A percentile compares a stretch with the other conserved stretches of the same genome.
phyloP scores from a whole-genome alignment of 2,329 filamentous ascomycete genomes.

The Ploettnerulaceae sp. region DNA sequence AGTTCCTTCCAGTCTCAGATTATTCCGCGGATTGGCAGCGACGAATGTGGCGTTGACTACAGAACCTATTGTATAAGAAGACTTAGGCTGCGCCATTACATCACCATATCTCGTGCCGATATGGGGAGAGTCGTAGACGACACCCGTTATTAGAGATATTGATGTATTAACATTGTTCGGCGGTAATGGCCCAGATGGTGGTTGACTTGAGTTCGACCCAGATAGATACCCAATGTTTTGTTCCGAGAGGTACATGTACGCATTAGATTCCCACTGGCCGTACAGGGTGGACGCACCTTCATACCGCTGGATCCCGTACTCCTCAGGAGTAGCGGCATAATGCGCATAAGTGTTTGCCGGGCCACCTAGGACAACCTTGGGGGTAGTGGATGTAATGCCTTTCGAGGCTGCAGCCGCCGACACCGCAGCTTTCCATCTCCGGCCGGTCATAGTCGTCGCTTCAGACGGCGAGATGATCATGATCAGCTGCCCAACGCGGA shows the following conservation, averaged over 20 bases:
- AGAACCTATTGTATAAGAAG: conserved; percentile 55
- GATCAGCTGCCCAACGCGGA: conserved; percentile 79
- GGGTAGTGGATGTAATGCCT: conserved; percentile 40
- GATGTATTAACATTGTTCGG: conserved; percentile 72
- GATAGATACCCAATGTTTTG: conserved; percentile 63
- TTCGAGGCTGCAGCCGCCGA: conserved; percentile 39
- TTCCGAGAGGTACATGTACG: conserved; percentile 80
- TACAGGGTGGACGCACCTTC: conserved; percentile 89
- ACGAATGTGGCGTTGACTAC: conserved; percentile 66
- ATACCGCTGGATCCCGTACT: conserved; percentile 81
- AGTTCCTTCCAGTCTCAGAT: conserved; percentile 71
- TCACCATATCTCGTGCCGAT: conserved; percentile 65
- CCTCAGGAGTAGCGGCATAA: conserved; percentile 69
- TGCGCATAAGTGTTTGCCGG: conserved; percentile 86
- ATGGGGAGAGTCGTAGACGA: conserved; percentile 66
- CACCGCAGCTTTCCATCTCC: conserved; percentile 70
- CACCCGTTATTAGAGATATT: conserved; percentile 74
- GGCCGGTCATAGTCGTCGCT: conserved; percentile 85
- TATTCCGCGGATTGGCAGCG: conserved; percentile 84
- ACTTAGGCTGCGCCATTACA: conserved; percentile 49
- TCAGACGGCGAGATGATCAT: conserved; percentile 82
- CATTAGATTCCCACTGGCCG: conserved; percentile 74
- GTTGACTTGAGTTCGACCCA: conserved; percentile 40
- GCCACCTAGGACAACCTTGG: conserved; percentile 75
- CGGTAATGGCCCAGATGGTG: conserved; percentile 55